Conservation (phyloP, 1,284 basidiomycete genomes). For the Fomitopsis schrenkii region DNA sequence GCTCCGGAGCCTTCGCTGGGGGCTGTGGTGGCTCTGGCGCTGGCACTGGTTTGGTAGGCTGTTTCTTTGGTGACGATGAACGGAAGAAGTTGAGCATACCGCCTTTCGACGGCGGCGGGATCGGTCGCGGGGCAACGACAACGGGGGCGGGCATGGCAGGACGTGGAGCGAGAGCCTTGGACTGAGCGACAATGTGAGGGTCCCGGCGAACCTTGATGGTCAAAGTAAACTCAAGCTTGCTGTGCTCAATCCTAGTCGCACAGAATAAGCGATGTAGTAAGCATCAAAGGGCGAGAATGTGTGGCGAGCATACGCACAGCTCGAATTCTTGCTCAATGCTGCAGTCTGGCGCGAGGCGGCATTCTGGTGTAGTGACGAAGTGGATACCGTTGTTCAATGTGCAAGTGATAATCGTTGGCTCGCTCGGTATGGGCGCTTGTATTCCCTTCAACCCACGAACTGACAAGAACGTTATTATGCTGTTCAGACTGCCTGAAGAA, state of each 20-base stretch:
- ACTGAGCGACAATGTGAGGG: conserved; percentile 73
- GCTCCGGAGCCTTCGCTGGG: conserved; percentile 22
- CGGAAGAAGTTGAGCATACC: conserved; percentile 75
- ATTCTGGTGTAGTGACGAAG: conserved; percentile 90
- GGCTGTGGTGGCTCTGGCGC: conserved; percentile 20
- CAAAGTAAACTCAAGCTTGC: conserved; percentile 88
- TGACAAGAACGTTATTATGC: conserved; percentile 24
- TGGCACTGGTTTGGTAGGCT: conserved; percentile 34
- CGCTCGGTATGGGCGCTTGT: conserved; percentile 68
- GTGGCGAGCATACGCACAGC: conserved; percentile 50
- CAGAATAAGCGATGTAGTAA: not conserved
- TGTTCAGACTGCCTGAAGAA: not conserved
- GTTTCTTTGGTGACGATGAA: conserved; percentile 69
- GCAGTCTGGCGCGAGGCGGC: conserved; percentile 56
- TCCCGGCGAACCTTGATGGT: conserved; percentile 81
- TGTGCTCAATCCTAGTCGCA: conserved; percentile 69
- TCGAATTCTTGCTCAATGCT: conserved; percentile 93
- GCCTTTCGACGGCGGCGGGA: conserved; percentile 45
- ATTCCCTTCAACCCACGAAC: conserved; percentile 78
- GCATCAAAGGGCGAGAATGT: not conserved
- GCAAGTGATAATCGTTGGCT: conserved; percentile 78
- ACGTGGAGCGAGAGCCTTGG: conserved; percentile 55
- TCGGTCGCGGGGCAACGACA: conserved; percentile 27
- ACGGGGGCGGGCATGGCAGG: conserved; percentile 37
- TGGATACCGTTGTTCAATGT: conserved; percentile 97